These are phyloP conservation scores for Paraconiothyrium sp. DNA, from an alignment of 2,329 filamentous ascomycete genomes.

Conservation along the genomic window DNA sequence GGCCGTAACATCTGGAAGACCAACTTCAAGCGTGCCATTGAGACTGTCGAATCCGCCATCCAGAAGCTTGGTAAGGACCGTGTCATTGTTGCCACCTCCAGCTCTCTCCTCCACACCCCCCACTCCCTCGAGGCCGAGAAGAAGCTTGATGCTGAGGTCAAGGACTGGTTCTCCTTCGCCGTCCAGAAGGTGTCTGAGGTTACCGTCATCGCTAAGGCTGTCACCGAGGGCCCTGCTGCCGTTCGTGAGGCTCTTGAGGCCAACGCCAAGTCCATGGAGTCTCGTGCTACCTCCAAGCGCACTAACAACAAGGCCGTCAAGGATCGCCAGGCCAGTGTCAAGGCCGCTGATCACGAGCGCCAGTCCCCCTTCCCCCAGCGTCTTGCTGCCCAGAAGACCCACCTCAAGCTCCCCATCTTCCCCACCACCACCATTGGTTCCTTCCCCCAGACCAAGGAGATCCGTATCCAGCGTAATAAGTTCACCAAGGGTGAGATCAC, in stretches of 20 bases:
- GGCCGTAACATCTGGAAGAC: conserved; percentile 99
- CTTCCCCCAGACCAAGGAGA: conserved; percentile 99
- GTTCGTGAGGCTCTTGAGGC: conserved; percentile 91
- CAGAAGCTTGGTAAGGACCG: conserved; percentile 98
- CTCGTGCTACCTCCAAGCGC: conserved; percentile 88
- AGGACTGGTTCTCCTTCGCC: conserved; percentile 99
- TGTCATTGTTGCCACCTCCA: conserved; percentile 95
- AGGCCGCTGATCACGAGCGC: conserved; percentile 86
- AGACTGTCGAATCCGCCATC: conserved; percentile 86
- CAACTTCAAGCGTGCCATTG: conserved; percentile 95
- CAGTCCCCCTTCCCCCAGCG: conserved; percentile 87
- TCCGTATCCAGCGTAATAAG: conserved; percentile 95
- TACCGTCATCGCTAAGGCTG: conserved; percentile 93
- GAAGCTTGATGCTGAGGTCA: conserved; percentile 92
- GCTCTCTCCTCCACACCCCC: conserved; percentile 96
- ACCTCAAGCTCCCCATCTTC: conserved; percentile 95
- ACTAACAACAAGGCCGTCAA: conserved; percentile 99
- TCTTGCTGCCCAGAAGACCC: conserved; percentile 87
- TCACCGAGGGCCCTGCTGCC: conserved; percentile 87
- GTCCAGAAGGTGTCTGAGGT: conserved; percentile 93
- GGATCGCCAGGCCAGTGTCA: conserved; percentile 91
- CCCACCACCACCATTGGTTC: conserved; percentile 99
- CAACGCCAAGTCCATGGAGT: conserved; percentile 92
- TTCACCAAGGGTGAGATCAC: conserved; percentile 99
- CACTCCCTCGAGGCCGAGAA: conserved; percentile 99